Conservation (phyloP, 1,284 basidiomycete genomes). For the Microbotryum violaceum region DNA sequence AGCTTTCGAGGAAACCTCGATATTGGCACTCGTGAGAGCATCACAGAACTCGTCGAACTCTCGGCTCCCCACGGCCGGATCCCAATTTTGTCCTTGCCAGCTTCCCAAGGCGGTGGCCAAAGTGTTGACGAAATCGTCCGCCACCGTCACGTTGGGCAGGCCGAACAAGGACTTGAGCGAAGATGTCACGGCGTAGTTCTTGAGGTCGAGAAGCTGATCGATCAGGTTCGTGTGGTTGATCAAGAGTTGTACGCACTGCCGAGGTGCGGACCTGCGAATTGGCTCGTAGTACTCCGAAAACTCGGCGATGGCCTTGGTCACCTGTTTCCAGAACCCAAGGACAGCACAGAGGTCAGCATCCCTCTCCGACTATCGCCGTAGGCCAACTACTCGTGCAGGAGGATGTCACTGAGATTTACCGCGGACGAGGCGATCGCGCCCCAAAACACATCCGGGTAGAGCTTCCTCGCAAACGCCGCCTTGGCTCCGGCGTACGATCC, state of each 20-base stretch:
- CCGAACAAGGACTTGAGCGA: slow-evolving; percentile 32
- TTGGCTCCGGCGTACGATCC: slow-evolving; percentile 81
- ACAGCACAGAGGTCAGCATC: no score
- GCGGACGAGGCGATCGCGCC: slow-evolving; percentile 74
- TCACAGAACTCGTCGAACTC: slow-evolving; percentile 30
- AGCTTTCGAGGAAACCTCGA: background rate
- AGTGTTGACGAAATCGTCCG: slow-evolving; percentile 33
- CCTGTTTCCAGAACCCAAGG: background rate
- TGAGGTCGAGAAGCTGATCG: slow-evolving; percentile 29
- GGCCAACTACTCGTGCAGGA: no score
- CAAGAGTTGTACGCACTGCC: slow-evolving; percentile 26
- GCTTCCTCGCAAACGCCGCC: slow-evolving; percentile 80
- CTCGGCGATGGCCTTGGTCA: slow-evolving; percentile 28
- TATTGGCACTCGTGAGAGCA: slow-evolving; percentile 1
- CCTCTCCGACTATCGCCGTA: no score
- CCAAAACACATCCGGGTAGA: slow-evolving; percentile 80
- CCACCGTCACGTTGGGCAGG: slow-evolving; percentile 26
- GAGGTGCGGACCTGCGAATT: slow-evolving; percentile 27
- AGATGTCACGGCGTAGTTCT: slow-evolving; percentile 17
- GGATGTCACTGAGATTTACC: slow-evolving; percentile 17
- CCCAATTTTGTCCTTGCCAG: slow-evolving; percentile 35
- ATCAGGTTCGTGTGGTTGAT: slow-evolving; percentile 25
- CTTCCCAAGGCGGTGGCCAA: slow-evolving; percentile 30
- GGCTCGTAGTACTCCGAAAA: slow-evolving; percentile 34
- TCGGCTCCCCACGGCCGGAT: slow-evolving; percentile 25